Conservation (phyloP, 768 basidiomycete species). For the Russula dissimulans region DNA sequence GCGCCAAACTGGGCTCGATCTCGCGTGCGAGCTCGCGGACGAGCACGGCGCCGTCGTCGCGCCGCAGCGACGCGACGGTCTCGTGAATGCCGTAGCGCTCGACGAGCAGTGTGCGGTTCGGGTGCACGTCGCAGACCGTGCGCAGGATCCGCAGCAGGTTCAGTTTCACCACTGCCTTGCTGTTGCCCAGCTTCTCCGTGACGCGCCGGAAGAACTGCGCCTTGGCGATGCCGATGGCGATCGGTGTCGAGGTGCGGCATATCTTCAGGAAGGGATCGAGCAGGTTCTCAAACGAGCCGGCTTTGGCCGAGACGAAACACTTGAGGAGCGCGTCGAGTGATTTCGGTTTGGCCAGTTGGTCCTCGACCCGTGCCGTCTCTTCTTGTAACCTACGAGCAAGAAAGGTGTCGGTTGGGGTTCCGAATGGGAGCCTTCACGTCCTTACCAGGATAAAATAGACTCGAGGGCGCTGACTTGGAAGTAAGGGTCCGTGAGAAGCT, state of each 20-base stretch:
- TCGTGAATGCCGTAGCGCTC: constrained; percentile 74
- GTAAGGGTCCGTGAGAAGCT: constrained; percentile 74
- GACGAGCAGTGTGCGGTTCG: constrained; percentile 73
- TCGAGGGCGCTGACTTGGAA: constrained; percentile 91
- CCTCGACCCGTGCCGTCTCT: constrained; percentile 89
- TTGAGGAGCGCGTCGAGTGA: constrained; percentile 60
- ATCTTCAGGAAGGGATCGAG: constrained; percentile 92
- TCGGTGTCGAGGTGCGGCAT: constrained; percentile 61
- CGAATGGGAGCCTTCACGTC: background rate
- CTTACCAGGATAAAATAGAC: constrained; percentile 81
- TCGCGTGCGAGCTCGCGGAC: constrained; percentile 84
- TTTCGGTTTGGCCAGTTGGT: constrained; percentile 61
- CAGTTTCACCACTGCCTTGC: constrained; percentile 83
- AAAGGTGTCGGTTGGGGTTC: background rate
- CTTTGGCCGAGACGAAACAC: constrained; percentile 79
- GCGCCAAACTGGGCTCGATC: constrained; percentile 68
- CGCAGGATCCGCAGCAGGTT: constrained; percentile 81
- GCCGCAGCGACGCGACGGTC: constrained; percentile 71
- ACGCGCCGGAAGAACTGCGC: constrained; percentile 83
- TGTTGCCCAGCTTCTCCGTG: constrained; percentile 66
- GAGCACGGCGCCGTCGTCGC: constrained; percentile 83
- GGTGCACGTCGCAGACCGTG: constrained; percentile 82
- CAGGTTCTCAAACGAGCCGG: constrained; percentile 85
- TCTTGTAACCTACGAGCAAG: constrained; percentile 71
- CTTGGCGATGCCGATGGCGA: constrained; percentile 72